phyloP scores from a whole-genome alignment of 1,284 basidiomycete species.

The Athelia sp. region DNA sequence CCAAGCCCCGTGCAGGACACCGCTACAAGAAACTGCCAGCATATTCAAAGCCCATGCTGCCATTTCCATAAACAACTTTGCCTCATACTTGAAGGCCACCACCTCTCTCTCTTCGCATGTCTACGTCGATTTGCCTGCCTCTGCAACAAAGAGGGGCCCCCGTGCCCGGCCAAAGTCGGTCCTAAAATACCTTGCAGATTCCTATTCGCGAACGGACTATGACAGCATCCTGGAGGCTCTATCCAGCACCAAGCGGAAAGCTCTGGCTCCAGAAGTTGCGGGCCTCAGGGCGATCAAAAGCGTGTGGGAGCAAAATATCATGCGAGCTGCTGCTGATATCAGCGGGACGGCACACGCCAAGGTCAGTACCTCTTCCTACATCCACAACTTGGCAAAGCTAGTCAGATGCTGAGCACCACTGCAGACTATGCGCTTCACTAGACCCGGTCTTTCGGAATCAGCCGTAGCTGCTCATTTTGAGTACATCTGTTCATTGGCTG shows the following conservation, averaged over 20 bases:
- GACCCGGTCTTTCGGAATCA: conserved; percentile 68
- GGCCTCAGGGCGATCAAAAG: conserved; percentile 70
- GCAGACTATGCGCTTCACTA: conserved; percentile 81
- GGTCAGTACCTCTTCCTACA: conserved; percentile 35
- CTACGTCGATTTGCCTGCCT: conserved; percentile 34
- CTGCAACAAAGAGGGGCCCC: conserved; percentile 23
- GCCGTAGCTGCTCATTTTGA: conserved; percentile 84
- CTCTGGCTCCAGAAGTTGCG: conserved; percentile 57
- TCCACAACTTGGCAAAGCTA: no score
- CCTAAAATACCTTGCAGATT: conserved; percentile 42
- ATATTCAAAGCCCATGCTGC: conserved; percentile 79
- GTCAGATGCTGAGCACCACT: no score
- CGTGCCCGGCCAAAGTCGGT: conserved; percentile 37
- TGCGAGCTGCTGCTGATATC: conserved; percentile 73
- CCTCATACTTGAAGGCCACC: conserved; percentile 45
- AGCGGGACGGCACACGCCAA: conserved; percentile 75
- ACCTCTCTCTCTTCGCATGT: conserved; percentile 30
- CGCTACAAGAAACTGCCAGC: conserved; percentile 51
- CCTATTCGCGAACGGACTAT: conserved; percentile 35
- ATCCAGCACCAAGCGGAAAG: conserved; percentile 38
- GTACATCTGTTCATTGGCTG: conserved; percentile 73
- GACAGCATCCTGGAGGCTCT: conserved; percentile 52
- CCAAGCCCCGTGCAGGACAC: conserved; percentile 38
- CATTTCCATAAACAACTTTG: conserved; percentile 48
- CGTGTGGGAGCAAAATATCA: conserved; percentile 59